A percentile compares a stretch with the other conserved stretches of the same genome.
Conservation (phyloP, 1,284 basidiomycete genomes). For the Cryptococcus wingfieldii region DNA sequence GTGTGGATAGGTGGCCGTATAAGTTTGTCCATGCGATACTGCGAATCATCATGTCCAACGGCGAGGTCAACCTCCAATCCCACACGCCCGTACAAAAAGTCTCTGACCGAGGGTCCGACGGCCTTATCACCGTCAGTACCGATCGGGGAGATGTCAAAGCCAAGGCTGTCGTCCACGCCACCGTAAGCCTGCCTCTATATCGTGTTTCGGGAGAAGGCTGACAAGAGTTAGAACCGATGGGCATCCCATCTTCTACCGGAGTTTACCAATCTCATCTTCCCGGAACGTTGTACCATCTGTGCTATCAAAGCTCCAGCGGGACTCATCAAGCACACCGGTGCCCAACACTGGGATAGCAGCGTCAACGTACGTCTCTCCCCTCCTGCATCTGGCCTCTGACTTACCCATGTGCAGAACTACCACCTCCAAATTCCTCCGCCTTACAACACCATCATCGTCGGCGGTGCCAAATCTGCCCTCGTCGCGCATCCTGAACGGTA, state of each 20-base stretch:
- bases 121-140: slow-evolving; percentile 20
- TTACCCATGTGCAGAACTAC: slow-evolving; percentile 18
- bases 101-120: slow-evolving; percentile 11
- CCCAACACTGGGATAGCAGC: slow-evolving; percentile 22
- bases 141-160: slow-evolving; percentile 15
- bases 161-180: slow-evolving; percentile 23
- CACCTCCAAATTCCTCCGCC: slow-evolving; percentile 22
- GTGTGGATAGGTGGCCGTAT: slow-evolving; percentile 17
- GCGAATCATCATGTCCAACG: slow-evolving; percentile 7
- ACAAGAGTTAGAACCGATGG: slow-evolving; percentile 20
- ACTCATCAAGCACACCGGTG: slow-evolving; percentile 16
- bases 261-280: slow-evolving; percentile 17
- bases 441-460: slow-evolving; percentile 25
- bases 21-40: slow-evolving; percentile 25
- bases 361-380: slow-evolving; percentile 17
- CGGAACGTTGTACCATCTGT: slow-evolving; percentile 18
- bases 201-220: no score
- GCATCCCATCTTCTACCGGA: slow-evolving; percentile 18
- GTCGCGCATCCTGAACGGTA: slow-evolving; percentile 14
- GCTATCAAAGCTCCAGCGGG: slow-evolving; percentile 23
- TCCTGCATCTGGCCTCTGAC: neutral
- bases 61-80: slow-evolving; percentile 14
- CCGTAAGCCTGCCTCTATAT: slow-evolving; percentile 7
- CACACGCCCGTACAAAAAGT: slow-evolving; percentile 13
- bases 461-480: slow-evolving; percentile 22